Conservation (phyloP, 1,284 basidiomycete genomes). For the Mycosarcoma mackinlayi region DNA sequence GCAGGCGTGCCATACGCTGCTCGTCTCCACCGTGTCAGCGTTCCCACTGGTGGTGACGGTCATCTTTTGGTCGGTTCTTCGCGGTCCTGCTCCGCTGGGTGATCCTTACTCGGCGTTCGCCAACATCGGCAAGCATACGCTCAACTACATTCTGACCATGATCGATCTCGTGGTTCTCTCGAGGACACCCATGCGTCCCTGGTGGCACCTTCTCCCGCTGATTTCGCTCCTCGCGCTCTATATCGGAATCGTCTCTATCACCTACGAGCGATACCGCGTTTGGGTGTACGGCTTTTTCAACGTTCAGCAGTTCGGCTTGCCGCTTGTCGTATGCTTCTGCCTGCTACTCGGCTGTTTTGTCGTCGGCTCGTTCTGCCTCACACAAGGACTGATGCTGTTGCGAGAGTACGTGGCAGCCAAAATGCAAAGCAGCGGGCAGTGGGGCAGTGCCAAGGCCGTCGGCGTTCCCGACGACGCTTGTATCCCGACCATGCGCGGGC, state of each 20-base stretch:
- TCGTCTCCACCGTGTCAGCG: conserved; percentile 36
- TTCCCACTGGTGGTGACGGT: conserved; percentile 77
- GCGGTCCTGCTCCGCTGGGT: conserved; percentile 69
- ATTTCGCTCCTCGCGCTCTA: conserved; percentile 74
- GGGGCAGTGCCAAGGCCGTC: conserved; percentile 43
- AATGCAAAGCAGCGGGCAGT: conserved; percentile 38
- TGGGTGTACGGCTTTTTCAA: conserved; percentile 55
- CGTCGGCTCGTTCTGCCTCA: conserved; percentile 43
- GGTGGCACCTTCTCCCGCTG: conserved; percentile 72
- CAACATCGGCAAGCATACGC: conserved; percentile 75
- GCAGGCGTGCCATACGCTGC: conserved; percentile 30
- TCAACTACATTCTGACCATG: conserved; percentile 75
- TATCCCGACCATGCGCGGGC: conserved; percentile 46
- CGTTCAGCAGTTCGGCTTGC: conserved; percentile 34
- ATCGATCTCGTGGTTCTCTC: conserved; percentile 75
- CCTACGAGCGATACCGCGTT: conserved; percentile 30
- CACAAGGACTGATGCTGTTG: conserved; percentile 41
- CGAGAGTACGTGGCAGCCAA: conserved; percentile 37
- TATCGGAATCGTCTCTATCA: conserved; percentile 71
- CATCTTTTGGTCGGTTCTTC: conserved; percentile 76
- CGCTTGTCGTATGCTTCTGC: conserved; percentile 35
- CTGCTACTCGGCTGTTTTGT: conserved; percentile 40
- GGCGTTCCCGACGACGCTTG: conserved; percentile 50
- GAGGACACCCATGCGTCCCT: conserved; percentile 72
- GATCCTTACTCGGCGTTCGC: conserved; percentile 75